Evolutionary conservation across 2,329 filamentous ascomycete species (phyloP).

Genomic region (Beauveria scarabaeidicola): DNA sequence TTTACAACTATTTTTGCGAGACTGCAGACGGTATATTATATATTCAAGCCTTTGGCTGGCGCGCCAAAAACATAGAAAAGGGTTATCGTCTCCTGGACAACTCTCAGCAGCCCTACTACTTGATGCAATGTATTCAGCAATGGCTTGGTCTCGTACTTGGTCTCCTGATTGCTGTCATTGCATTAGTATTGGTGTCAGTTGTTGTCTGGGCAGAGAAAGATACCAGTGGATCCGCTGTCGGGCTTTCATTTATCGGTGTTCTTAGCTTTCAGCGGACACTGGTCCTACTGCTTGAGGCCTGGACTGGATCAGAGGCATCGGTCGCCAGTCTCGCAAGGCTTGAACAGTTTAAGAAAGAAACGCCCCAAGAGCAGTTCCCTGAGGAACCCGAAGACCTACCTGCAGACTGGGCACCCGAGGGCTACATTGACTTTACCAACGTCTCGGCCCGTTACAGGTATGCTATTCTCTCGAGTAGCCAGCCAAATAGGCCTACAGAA

Average conservation of each 20-base stretch:
- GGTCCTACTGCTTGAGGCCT: background rate
- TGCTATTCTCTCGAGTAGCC: background rate
- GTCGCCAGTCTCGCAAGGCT: background rate
- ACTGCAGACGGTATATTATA: background rate
- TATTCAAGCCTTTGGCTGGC: conserved; percentile 1
- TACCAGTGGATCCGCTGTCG: background rate
- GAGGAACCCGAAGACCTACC: background rate
- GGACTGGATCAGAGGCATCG: background rate
- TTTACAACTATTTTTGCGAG: background rate
- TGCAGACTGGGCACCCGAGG: background rate
- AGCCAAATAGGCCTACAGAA: too few relatives aligned
- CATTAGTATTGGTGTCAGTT: background rate
- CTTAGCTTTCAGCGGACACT: background rate
- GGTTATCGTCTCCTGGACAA: background rate
- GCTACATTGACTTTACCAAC: background rate
- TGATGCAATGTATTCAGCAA: background rate
- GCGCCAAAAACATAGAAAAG: background rate
- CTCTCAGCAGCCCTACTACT: background rate
- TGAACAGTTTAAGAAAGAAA: background rate
- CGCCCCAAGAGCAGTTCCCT: background rate
- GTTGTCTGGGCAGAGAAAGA: background rate
- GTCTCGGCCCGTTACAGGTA: conserved; percentile 1
- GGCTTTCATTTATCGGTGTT: background rate
- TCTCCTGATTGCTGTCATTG: background rate
- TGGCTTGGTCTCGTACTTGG: background rate